These are phyloP conservation scores for Aquilaria sinensis DNA, from an alignment of 345 rosid genomes.

Conservation along the genomic window DNA sequence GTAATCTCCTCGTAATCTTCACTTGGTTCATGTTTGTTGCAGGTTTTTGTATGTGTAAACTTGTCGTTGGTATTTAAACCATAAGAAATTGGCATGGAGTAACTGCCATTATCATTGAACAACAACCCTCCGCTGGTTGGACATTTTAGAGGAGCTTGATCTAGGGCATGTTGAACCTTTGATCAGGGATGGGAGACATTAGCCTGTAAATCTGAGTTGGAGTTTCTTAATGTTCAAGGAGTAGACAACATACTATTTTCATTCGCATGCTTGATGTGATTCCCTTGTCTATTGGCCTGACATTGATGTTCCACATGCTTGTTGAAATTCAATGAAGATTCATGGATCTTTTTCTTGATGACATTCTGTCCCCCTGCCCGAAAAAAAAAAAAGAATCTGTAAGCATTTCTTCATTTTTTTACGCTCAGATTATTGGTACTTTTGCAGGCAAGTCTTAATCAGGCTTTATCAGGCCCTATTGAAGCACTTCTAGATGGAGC, in stretches of 20 bases:
- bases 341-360: too few species aligned
- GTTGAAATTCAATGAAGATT: background rate
- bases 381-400: too few species aligned
- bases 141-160: too few species aligned
- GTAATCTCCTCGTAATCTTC: conserved; percentile 24
- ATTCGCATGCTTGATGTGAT: background rate
- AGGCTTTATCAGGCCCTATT: conserved; percentile 75
- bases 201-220: too few species aligned
- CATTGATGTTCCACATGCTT: background rate
- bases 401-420: too few species aligned
- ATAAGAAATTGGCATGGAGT: background rate
- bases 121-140: too few species aligned
- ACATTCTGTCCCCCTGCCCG: too few species aligned
- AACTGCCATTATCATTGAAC: background rate
- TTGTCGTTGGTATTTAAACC: background rate
- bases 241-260: background rate
- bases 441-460: conserved; percentile 68
- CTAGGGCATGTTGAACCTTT: too few species aligned
- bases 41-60: background rate
- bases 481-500: conserved; percentile 95
- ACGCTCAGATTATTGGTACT: conserved; percentile 13
- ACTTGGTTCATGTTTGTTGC: background rate
- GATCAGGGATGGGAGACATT: too few species aligned
- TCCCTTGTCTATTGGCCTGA: background rate
- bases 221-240: too few species aligned